Evolutionary conservation across 2,329 filamentous ascomycete genomes (phyloP).

Genomic region (Calonectria pteridis): DNA sequence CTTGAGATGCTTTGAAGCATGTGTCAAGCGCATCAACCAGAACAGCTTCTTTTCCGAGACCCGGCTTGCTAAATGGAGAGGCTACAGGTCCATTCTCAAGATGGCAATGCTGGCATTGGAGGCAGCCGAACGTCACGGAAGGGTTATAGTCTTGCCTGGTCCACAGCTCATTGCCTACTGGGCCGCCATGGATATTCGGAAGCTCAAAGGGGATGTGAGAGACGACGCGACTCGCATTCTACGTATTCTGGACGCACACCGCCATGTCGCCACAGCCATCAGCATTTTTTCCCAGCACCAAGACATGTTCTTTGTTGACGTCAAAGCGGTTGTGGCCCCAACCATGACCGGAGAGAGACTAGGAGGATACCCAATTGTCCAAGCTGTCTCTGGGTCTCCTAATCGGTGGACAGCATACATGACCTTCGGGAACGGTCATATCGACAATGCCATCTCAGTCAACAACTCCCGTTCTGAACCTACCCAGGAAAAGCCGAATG

Average conservation of each 20-base stretch:
- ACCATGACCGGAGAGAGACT: background rate
- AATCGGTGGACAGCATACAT: background rate
- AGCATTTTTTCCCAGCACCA: background rate
- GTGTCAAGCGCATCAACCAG: background rate
- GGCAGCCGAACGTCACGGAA: background rate
- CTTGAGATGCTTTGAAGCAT: background rate
- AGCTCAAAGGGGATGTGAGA: background rate
- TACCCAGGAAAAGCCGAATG: background rate
- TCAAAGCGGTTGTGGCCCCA: background rate
- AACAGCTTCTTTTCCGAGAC: background rate
- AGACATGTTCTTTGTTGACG: background rate
- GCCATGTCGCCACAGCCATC: background rate
- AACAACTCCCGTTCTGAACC: background rate
- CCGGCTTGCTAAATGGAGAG: background rate
- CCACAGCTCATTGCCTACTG: background rate
- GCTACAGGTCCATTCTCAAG: background rate
- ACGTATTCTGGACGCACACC: background rate
- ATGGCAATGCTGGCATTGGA: background rate
- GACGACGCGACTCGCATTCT: background rate
- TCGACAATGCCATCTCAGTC: background rate
- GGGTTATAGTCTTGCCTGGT: background rate
- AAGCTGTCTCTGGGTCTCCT: background rate
- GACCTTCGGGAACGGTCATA: background rate
- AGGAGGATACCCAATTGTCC: background rate
- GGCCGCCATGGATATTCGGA: background rate